Base-by-base conservation (phyloP, 345 rosid genomes). In the Hibiscus syriacus region DNA sequence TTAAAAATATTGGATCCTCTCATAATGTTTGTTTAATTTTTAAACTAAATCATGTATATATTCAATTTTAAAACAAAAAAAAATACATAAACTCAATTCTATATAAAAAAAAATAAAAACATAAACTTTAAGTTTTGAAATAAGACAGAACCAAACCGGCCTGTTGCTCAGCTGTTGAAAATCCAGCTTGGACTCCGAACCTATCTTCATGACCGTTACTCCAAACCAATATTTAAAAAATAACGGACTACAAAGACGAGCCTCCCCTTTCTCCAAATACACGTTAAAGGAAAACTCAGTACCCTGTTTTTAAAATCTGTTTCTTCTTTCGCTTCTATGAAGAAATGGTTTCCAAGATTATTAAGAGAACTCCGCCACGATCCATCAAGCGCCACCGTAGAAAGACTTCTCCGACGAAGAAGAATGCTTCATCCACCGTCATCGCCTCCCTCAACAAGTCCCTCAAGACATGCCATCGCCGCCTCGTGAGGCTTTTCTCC, bases 381-480 rank as follows among this genome's bases (percentile, higher is more conserved):
- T 65, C 83, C 41, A 70, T 85, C 70, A 85, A 71, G 50, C 78
- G 79, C 72, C 71, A 70, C 34, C 64, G 77, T 30, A 78, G 64
- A 81, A 81, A 64, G 62, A 76, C 80, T 43, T 30, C 77, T 13
- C 65, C 74, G 16, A 56, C 87, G 0, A 60, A 74, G 69, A 78
- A 70, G 74, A 38, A 75, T 6, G 67, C 54, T 3, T 59, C 96
- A 2, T 72, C 83, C 66, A 54, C 82, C 53, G 49, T 90, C 5
- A 60, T 93, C 74, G 52, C 87, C 0, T 64, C 92, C 26, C 80
- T 92, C 68, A 88, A 86, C 83, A 85, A 57, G 70, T 86, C 92
- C 9, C 34, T 88, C 5, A 72, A 45, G 73, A 79, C 77, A 22
- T 90, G 92, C 74, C 88, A 77, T 45, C 85, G 88, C 66, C 92